Conservation (phyloP, 2,329 filamentous ascomycete species). For the Colletotrichum neosansevieriae region DNA sequence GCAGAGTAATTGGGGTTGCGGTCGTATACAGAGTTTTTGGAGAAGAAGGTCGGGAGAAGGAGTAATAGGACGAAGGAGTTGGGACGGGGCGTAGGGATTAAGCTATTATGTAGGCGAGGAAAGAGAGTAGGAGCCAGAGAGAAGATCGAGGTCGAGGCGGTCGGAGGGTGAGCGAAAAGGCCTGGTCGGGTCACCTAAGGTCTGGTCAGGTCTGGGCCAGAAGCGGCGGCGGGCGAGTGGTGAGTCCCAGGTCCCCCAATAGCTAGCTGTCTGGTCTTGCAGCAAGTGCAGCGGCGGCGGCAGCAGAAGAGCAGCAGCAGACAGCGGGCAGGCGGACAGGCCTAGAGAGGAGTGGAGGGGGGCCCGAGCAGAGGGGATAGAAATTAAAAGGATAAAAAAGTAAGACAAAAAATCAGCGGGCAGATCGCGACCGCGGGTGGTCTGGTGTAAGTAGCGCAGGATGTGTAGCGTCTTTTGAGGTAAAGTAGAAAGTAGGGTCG, state of each 20-base stretch:
- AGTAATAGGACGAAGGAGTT: constrained; percentile 30
- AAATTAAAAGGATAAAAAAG: neutral
- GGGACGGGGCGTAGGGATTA: constrained; percentile 38
- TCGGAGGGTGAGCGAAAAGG: constrained; percentile 18
- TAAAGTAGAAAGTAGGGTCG: constrained; percentile 30
- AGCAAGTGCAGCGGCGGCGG: constrained; percentile 3
- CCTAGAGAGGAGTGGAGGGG: neutral
- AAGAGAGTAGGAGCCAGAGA: constrained; percentile 3
- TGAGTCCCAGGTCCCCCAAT: neutral
- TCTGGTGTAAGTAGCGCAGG: constrained; percentile 34
- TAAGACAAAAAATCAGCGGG: constrained; percentile 25
- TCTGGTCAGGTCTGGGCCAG: neutral
- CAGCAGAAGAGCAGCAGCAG: neutral
- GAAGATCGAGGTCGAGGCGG: constrained; percentile 13
- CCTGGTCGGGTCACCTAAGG: too few species aligned
- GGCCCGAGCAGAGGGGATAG: neutral
- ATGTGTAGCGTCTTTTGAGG: constrained; percentile 40
- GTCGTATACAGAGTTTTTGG: constrained; percentile 19
- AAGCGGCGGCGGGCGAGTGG: too few species aligned
- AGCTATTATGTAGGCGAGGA: constrained; percentile 36
- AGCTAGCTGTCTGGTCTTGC: constrained; percentile 33
- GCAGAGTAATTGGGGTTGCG: neutral
- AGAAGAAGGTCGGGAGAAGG: constrained; percentile 23
- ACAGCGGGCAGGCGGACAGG: constrained; percentile 6
- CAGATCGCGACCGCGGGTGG: constrained; percentile 28